phyloP scores from a whole-genome alignment of 306 rosid genomes.

The Vigna unguiculata region DNA sequence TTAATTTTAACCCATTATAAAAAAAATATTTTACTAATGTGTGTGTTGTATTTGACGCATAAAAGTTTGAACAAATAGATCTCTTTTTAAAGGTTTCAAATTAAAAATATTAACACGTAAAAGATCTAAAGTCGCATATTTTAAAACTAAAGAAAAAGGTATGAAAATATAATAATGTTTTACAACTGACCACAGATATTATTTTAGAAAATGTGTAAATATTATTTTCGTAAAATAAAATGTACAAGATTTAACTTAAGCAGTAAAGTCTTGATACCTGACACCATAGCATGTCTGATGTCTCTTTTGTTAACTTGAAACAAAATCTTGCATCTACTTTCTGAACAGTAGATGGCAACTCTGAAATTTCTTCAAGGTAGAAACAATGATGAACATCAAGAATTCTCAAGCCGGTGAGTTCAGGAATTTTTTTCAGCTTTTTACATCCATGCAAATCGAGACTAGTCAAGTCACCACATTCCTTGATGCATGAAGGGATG shows the following conservation, averaged over 20 bases:
- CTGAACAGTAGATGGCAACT: background rate
- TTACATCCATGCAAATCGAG: background rate
- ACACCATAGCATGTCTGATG: slow-evolving; percentile 20
- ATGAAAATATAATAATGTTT: no score
- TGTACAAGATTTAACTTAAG: background rate
- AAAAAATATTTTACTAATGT: no score
- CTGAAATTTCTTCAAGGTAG: slow-evolving; percentile 16
- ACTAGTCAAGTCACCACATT: background rate
- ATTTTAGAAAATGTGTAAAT: no score
- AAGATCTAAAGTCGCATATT: no score
- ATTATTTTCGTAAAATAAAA: background rate
- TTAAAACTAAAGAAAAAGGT: no score
- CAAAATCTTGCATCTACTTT: background rate
- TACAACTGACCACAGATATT: no score
- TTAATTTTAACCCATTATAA: no score
- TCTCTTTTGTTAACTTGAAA: background rate
- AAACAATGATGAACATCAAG: background rate
- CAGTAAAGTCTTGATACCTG: slow-evolving; percentile 9
- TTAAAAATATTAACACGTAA: no score
- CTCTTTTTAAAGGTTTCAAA: no score
- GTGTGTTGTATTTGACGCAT: no score
- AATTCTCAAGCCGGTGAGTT: background rate
- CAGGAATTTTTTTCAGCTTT: background rate
- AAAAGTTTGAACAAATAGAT: no score
- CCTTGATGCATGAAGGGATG: slow-evolving; percentile 29